Base-by-base conservation (phyloP, 1,284 basidiomycete species). In the Naganishia sp. region DNA sequence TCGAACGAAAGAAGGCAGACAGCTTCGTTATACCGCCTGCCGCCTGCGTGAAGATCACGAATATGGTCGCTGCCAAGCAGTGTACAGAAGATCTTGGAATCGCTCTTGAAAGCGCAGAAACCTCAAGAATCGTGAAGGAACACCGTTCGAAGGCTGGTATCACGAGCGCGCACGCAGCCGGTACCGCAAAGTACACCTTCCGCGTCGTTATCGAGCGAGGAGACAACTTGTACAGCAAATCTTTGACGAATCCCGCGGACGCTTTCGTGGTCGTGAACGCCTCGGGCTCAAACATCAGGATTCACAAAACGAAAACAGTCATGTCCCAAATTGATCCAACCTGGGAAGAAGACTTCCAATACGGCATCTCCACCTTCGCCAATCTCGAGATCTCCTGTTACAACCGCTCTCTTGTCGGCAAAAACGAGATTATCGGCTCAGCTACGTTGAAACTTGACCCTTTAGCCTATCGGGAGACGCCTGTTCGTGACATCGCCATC, bases 11-110 rank as follows among this genome's bases (percentile, higher is more conserved):
- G 68, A 74, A 74, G 53, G 66, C 73, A 18, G 76, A 77, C 44
- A 75, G 73, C 2, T 75, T 77, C 55, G 46, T 70, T 44, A 70
- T 77, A 23, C 75, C 76, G 0, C 73, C 77, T 3, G 70, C 71
- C 1, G 77, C 78, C 1, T 77, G 76, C 46, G 78, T 79, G 64
- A 80, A 80, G 59, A 66, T 80, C 18, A 77, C 75, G 50, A 73
- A 80, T 65, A 76, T 80, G 71, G 69, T 71, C 6, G 77, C 78
- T 2, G 74, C 75, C 0, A 70, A 74, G 28, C 65, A 70, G 1
- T 75, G 69, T 42, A 69, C 78, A n/a, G 75, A 79, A 46, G 78
- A 78, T 60, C 67, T 79, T 15, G 64, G 70, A 7, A 71, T 68
- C 59, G 73, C 74, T 18, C 72, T 79, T 68, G 76, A 78, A 53